Percentiles rank a stretch among this genome's conserved stretches.
Evolutionary conservation across 306 rosid genomes (phyloP).

Genomic region (Hylodesmum podocarpum): DNA sequence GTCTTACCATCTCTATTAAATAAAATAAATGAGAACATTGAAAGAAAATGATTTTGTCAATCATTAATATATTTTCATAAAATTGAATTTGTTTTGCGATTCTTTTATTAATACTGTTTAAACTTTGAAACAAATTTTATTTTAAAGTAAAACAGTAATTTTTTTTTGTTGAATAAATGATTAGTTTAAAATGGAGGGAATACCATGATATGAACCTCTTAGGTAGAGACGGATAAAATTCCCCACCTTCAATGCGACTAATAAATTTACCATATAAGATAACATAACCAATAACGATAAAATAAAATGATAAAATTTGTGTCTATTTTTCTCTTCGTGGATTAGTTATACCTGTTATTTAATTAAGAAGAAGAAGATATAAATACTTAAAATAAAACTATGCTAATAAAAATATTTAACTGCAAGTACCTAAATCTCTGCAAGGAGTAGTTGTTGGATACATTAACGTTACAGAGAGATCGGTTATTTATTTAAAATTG

Average conservation of each 20-base stretch:
- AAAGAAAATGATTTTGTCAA: not conserved
- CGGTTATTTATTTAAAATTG: not conserved
- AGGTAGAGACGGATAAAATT: not conserved
- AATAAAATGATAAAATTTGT: not conserved
- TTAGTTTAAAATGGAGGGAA: not conserved
- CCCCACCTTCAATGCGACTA: not conserved
- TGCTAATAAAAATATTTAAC: not conserved
- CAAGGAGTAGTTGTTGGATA: not conserved
- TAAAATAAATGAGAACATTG: not conserved
- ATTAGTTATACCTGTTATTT: not conserved
- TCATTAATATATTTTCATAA: not conserved
- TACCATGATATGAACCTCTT: not conserved
- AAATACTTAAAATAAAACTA: not conserved
- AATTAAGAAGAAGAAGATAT: not conserved
- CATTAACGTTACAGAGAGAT: not conserved
- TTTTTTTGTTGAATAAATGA: not conserved
- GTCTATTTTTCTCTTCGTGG: not conserved
- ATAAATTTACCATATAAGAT: too few relatives aligned
- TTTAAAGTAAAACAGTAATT: not conserved
- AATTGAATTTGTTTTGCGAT: not conserved
- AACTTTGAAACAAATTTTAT: not conserved
- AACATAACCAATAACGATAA: not conserved
- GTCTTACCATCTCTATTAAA: not conserved
- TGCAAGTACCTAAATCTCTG: not conserved
- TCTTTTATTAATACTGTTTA: not conserved